These are phyloP conservation scores for Sonneratia caseolaris DNA, from an alignment of 345 rosid genomes.

Conservation along the genomic window DNA sequence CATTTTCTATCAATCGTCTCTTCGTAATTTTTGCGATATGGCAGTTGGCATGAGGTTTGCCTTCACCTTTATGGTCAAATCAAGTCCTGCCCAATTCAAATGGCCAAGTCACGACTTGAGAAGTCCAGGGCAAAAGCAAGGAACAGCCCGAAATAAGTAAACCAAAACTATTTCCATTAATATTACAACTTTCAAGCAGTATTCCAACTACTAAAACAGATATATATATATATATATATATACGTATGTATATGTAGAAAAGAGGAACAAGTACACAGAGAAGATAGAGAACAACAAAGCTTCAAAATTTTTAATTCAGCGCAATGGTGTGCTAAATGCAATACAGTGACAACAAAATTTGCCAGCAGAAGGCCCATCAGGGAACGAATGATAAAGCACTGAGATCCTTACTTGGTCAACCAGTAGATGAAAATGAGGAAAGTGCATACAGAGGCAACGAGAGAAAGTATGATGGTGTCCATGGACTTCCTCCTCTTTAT, in stretches of 20 bases:
- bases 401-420: constrained; percentile 62
- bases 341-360: neutral
- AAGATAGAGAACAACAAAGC: neutral
- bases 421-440: constrained; percentile 88
- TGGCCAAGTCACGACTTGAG: too few relatives aligned
- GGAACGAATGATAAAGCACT: constrained; percentile 1
- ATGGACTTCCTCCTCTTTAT: constrained; percentile 93
- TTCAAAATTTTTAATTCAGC: neutral
- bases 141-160: too few relatives aligned
- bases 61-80: too few relatives aligned
- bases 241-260: neutral
- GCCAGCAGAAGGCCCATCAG: neutral
- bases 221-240: neutral
- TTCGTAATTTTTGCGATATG: too few relatives aligned
- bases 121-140: too few relatives aligned
- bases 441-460: constrained; percentile 90
- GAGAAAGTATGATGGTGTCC: constrained; percentile 92
- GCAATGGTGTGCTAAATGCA: neutral
- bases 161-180: too few relatives aligned
- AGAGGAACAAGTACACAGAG: neutral
- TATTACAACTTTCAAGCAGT: neutral
- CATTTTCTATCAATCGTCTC: too few relatives aligned
- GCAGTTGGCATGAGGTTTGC: too few relatives aligned
- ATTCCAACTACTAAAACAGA: neutral
- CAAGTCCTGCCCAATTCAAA: too few relatives aligned